Evolutionary conservation across 306 rosid genomes (phyloP).

Genomic region (Biancaea sappan): DNA sequence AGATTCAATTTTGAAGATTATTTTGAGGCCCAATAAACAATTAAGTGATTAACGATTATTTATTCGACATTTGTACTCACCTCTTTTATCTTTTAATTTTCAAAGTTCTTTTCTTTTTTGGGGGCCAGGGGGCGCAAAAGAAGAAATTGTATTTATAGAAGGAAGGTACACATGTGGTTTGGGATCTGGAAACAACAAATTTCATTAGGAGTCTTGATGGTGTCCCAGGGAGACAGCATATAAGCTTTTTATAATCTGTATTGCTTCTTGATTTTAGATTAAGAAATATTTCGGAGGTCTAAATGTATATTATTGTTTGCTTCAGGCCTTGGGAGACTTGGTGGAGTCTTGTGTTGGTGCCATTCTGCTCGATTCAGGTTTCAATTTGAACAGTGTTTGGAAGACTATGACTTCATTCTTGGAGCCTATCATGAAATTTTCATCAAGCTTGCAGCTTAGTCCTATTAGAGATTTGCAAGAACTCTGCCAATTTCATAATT

Average conservation of each 20-base stretch:
- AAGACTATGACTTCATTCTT: constrained; percentile 70
- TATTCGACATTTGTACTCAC: background rate
- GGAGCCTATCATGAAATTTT: constrained; percentile 73
- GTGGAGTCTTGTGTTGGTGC: constrained; percentile 95
- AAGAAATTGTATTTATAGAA: background rate
- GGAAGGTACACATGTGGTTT: background rate
- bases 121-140: no score
- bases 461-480: constrained; percentile 82
- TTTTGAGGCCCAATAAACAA: no score
- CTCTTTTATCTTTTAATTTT: constrained; percentile 12
- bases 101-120: background rate
- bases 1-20: constrained; percentile 15
- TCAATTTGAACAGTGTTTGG: constrained; percentile 73
- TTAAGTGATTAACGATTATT: no score
- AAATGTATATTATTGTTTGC: constrained; percentile 27
- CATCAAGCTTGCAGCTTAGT: constrained; percentile 74
- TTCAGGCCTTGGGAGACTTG: constrained; percentile 88
- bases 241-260: constrained; percentile 16
- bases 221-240: background rate
- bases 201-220: constrained; percentile 9
- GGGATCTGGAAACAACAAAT: background rate
- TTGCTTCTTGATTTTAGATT: constrained; percentile 29
- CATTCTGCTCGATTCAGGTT: constrained; percentile 88
- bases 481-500: constrained; percentile 66
- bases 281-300: constrained; percentile 5